A percentile compares a stretch with the other conserved stretches of the same genome.
Evolutionary conservation across 306 rosid species (phyloP).

Genomic region (Oemleria cerasiformis): DNA sequence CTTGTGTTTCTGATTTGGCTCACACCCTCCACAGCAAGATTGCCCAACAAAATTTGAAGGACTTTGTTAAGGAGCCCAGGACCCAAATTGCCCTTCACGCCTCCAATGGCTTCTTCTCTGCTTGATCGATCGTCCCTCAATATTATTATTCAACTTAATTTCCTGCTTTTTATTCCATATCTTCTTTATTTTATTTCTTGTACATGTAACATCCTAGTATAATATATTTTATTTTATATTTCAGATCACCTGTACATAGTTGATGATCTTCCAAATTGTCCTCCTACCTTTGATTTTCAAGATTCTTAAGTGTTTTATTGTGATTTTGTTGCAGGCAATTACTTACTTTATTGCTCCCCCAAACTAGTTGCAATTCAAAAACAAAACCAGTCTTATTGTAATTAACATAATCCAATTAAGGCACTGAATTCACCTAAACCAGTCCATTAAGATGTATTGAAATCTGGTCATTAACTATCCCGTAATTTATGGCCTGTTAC

Average conservation of each 20-base stretch:
- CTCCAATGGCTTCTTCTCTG: constrained; percentile 76
- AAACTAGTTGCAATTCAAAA: too few relatives aligned
- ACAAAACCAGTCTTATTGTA: too few relatives aligned
- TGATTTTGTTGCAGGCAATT: too few relatives aligned
- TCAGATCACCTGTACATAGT: background rate
- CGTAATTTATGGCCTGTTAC: too few relatives aligned
- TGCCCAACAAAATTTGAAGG: constrained; percentile 8
- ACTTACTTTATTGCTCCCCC: too few relatives aligned
- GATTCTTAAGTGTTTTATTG: too few relatives aligned
- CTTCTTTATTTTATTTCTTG: background rate
- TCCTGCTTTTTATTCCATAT: background rate
- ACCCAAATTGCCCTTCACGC: constrained; percentile 63
- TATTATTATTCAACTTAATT: background rate
- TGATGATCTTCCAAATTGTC: background rate
- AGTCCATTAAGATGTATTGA: too few relatives aligned
- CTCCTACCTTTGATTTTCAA: background rate
- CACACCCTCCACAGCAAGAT: constrained; percentile 33
- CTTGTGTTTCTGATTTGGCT: constrained; percentile 35
- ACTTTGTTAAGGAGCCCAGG: constrained; percentile 45
- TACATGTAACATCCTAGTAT: background rate
- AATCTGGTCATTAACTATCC: too few relatives aligned
- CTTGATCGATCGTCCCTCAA: constrained; percentile 29
- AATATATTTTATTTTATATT: background rate
- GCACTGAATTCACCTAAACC: too few relatives aligned
- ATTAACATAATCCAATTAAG: too few relatives aligned